Evolutionary conservation across 345 rosid species (phyloP).

Genomic region (Pugionium cornutum): DNA sequence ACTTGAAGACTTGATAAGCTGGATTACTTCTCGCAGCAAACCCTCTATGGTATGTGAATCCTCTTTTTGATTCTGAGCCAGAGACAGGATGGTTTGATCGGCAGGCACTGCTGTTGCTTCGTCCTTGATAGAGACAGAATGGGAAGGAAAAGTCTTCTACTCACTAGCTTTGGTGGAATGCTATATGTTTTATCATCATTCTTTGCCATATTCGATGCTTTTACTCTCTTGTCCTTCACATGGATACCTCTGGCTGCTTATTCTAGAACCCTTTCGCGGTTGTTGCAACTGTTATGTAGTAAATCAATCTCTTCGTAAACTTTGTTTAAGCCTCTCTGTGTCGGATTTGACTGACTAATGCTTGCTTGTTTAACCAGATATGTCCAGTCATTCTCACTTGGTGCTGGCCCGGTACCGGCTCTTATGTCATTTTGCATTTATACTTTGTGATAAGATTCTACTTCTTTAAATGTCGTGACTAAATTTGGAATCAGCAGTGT

Average conservation of each 20-base stretch:
- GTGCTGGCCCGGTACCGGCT: constrained; percentile 99
- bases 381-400: constrained; percentile 93
- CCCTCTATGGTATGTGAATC: constrained; percentile 64
- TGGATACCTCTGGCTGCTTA: constrained; percentile 92
- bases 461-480: constrained; percentile 84
- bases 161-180: constrained; percentile 93
- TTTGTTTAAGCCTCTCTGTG: constrained; percentile 1
- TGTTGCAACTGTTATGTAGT: constrained; percentile 85
- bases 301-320: constrained; percentile 36
- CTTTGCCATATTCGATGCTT: constrained; percentile 51
- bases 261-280: constrained; percentile 84
- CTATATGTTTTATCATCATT: constrained; percentile 37
- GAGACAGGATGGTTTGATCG: constrained; percentile 97
- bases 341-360: not conserved
- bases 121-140: constrained; percentile 96
- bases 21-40: constrained; percentile 94
- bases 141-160: constrained; percentile 92
- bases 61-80: constrained; percentile 56
- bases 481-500: constrained; percentile 92
- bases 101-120: constrained; percentile 95
- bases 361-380: constrained; percentile 52
- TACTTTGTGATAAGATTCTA: constrained; percentile 83
- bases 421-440: constrained; percentile 31
- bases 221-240: constrained; percentile 90
- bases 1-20: constrained; percentile 86